Conservation (phyloP, 345 rosid species). For the Citrus mangshanensis region DNA sequence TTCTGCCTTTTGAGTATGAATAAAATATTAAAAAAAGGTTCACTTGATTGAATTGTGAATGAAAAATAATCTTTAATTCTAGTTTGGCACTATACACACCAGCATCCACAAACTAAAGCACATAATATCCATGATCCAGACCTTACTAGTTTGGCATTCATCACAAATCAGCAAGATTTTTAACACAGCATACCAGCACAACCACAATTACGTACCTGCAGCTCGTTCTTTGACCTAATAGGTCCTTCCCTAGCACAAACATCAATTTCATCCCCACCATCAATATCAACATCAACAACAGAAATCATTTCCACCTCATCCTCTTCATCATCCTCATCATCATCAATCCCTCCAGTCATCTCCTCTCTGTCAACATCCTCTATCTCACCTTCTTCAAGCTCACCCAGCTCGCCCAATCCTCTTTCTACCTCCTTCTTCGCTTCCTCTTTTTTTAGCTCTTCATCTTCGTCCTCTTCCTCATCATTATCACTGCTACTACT, state of each 20-base stretch:
- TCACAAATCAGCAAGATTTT: conserved; percentile 1
- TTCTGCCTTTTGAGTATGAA: not conserved
- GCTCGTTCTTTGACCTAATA: conserved; percentile 80
- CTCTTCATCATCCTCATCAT: conserved; percentile 29
- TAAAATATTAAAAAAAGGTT: no score
- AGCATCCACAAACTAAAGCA: not conserved
- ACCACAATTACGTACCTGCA: conserved; percentile 43
- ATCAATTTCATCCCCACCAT: conserved; percentile 43
- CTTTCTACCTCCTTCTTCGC: conserved; percentile 23
- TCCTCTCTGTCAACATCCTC: conserved; percentile 20
- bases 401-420: conserved; percentile 19
- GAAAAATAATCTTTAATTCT: not conserved
- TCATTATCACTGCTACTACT: conserved; percentile 26
- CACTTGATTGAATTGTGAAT: not conserved
- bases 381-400: conserved; percentile 19
- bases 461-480: conserved; percentile 14
- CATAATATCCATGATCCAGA: not conserved
- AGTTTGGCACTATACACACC: not conserved
- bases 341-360: conserved; percentile 11
- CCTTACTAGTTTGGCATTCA: not conserved
- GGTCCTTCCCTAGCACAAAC: conserved; percentile 43
- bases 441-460: conserved; percentile 15
- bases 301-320: conserved; percentile 41
- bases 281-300: conserved; percentile 50
- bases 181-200: conserved; percentile 9